Evolutionary conservation across 1,284 basidiomycete species (phyloP).

Genomic region (Inonotus hispidus): DNA sequence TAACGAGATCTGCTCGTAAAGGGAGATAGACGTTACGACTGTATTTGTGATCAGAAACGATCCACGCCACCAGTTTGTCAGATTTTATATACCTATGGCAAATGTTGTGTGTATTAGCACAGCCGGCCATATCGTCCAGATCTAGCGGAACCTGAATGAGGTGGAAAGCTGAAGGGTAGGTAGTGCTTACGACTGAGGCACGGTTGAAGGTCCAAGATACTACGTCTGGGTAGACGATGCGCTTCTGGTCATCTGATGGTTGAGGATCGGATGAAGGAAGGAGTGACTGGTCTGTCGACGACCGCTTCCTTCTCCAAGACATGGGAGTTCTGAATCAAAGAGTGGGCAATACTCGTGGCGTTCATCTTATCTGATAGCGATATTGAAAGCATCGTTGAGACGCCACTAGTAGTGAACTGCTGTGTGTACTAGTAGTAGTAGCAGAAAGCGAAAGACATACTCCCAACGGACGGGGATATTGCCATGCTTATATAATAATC

Average conservation of each 20-base stretch:
- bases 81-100: conserved; percentile 41
- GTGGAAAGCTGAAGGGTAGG: too few relatives aligned
- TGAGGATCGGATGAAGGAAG: conserved; percentile 15
- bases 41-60: neutral
- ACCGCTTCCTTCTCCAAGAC: conserved; percentile 1
- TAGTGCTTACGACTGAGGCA: conserved; percentile 46
- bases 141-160: conserved; percentile 30
- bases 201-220: conserved; percentile 56
- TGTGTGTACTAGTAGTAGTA: too few relatives aligned
- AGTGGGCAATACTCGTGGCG: conserved; percentile 4
- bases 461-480: too few relatives aligned
- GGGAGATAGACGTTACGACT: conserved; percentile 43
- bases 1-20: conserved; percentile 36
- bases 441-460: too few relatives aligned
- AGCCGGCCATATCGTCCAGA: conserved; percentile 65
- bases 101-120: conserved; percentile 56
- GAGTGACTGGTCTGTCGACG: conserved; percentile 8
- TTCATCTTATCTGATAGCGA: neutral
- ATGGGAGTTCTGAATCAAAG: neutral
- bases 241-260: conserved; percentile 16
- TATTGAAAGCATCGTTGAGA: too few relatives aligned
- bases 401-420: too few relatives aligned
- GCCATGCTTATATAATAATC: too few relatives aligned
- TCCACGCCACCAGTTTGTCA: neutral
- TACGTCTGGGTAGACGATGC: conserved; percentile 27